Evolutionary conservation across 345 rosid species (phyloP).

Genomic region (Murraya koenigii): DNA sequence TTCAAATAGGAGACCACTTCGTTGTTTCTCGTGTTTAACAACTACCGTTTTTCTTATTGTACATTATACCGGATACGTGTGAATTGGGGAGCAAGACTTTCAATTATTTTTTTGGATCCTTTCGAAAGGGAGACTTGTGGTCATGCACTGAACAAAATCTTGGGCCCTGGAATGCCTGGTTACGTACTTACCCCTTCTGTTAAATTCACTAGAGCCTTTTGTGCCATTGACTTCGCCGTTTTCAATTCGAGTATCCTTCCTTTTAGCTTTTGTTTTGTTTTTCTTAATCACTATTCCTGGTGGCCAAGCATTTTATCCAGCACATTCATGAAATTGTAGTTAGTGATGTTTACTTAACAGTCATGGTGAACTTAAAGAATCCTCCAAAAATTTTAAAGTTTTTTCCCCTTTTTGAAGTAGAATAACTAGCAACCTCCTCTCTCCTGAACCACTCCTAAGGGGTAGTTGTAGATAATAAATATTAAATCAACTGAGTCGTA

Average conservation of each 20-base stretch:
- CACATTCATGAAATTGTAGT: background rate
- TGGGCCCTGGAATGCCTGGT: background rate
- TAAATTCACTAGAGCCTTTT: background rate
- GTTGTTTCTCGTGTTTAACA: background rate
- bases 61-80: no score
- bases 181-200: background rate
- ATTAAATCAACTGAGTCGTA: no score
- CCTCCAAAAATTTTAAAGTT: no score
- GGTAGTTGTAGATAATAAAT: no score
- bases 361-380: no score
- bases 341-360: no score
- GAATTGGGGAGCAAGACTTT: background rate
- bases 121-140: background rate
- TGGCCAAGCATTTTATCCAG: background rate
- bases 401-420: no score
- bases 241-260: background rate
- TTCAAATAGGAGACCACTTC: background rate
- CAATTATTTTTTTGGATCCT: slow-evolving; percentile 1
- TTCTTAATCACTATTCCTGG: background rate
- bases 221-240: background rate
- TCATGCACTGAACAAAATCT: background rate
- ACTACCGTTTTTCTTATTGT: no score
- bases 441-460: no score
- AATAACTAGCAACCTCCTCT: no score
- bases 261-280: background rate